Conservation (phyloP, 768 basidiomycete species). For the Lenzites betulinus region DNA sequence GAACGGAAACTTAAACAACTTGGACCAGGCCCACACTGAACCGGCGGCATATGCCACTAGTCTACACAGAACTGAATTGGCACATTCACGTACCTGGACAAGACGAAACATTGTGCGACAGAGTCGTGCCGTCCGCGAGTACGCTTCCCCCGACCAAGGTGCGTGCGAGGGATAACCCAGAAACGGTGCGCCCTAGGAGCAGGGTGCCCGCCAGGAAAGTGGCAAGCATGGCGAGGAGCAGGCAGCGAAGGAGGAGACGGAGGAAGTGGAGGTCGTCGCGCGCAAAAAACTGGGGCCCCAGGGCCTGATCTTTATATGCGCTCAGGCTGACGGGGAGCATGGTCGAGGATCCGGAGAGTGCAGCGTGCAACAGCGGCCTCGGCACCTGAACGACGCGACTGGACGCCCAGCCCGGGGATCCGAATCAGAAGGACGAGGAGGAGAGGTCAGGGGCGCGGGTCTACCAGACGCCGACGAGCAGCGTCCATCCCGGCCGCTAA, state of each 20-base stretch:
- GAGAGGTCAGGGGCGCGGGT: slow-evolving; percentile 1
- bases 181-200: neutral
- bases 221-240: slow-evolving; percentile 15
- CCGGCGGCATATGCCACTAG: neutral
- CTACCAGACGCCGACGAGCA: too few species aligned
- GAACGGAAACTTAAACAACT: too few species aligned
- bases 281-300: neutral
- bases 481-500: too few species aligned
- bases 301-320: slow-evolving; percentile 4
- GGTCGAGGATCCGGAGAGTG: too few species aligned
- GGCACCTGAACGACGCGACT: neutral
- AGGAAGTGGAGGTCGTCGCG: neutral
- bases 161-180: neutral
- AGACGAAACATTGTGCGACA: slow-evolving; percentile 20
- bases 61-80: neutral
- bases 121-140: neutral
- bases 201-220: slow-evolving; percentile 13
- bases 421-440: slow-evolving; percentile 2
- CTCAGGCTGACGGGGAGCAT: neutral
- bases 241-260: neutral
- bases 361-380: neutral
- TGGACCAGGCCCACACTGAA: too few species aligned
- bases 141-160: neutral
- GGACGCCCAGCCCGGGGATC: too few species aligned
- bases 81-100: slow-evolving; percentile 15